Evolutionary conservation across 148 eudicot genomes (phyloP).

Genomic region (Fallopia convolvulus): DNA sequence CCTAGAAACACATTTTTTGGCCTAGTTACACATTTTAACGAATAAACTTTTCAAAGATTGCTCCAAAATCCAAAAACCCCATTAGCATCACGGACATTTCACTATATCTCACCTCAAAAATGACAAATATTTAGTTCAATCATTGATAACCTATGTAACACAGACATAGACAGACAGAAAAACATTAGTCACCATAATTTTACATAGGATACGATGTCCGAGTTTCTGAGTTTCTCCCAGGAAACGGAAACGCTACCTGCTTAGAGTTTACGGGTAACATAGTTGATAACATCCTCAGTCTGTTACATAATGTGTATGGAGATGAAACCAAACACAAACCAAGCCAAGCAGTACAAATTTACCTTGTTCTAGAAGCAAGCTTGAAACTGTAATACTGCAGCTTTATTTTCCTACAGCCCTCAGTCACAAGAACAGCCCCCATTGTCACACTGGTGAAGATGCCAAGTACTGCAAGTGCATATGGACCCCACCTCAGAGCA

Average conservation of each 20-base stretch:
- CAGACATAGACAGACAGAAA: too few species aligned
- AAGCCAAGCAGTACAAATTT: conserved; percentile 11
- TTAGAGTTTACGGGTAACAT: too few species aligned
- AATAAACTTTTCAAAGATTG: not conserved
- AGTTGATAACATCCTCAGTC: not conserved
- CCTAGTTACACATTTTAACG: not conserved
- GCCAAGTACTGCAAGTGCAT: conserved; percentile 56
- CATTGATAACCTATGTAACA: not conserved
- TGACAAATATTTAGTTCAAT: not conserved
- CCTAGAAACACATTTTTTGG: not conserved
- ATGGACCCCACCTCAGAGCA: conserved; percentile 65
- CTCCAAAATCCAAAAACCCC: not conserved
- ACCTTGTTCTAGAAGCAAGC: conserved; percentile 94
- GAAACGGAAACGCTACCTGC: too few species aligned
- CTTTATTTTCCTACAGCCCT: conserved; percentile 95
- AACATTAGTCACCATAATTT: too few species aligned
- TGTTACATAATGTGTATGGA: not conserved
- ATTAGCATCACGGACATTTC: not conserved
- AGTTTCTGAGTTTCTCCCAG: too few species aligned
- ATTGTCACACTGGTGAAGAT: conserved; percentile 69
- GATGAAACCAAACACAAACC: not conserved
- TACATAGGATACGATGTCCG: too few species aligned
- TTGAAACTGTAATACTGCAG: conserved; percentile 91
- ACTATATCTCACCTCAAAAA: not conserved
- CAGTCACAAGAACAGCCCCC: conserved; percentile 94